Evolutionary conservation across 2,329 filamentous ascomycete genomes (phyloP).

Genomic region (Sporothrix brasiliensis): DNA sequence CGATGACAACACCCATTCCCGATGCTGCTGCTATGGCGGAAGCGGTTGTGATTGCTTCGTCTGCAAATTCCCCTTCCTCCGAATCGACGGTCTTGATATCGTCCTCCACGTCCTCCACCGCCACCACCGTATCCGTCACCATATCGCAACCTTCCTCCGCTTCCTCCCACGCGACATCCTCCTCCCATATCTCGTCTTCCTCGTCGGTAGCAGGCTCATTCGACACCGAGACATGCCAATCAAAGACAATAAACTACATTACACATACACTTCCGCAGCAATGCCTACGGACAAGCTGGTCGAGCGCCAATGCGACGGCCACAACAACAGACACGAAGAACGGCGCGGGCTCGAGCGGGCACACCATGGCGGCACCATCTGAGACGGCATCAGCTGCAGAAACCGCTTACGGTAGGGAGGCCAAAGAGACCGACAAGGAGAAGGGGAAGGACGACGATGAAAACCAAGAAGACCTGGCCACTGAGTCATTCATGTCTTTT

Average conservation of each 20-base stretch:
- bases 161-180: neutral
- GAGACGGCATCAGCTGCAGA: slow-evolving; percentile 15
- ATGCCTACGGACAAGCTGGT: slow-evolving; percentile 69
- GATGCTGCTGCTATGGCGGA: neutral
- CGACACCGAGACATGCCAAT: slow-evolving; percentile 53
- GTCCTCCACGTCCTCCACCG: slow-evolving; percentile 10
- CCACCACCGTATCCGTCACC: slow-evolving; percentile 22
- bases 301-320: slow-evolving; percentile 41
- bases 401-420: neutral
- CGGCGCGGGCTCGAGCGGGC: slow-evolving; percentile 13
- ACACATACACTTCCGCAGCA: slow-evolving; percentile 76
- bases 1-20: neutral
- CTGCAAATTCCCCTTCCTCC: neutral
- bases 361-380: slow-evolving; percentile 28
- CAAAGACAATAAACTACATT: slow-evolving; percentile 76
- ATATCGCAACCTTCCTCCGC: slow-evolving; percentile 15
- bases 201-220: slow-evolving; percentile 15
- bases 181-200: neutral
- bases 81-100: neutral
- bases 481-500: slow-evolving; percentile 83
- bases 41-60: neutral
- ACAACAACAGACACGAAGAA: slow-evolving; percentile 12
- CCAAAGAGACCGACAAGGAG: slow-evolving; percentile 36
- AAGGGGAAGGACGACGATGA: slow-evolving; percentile 33
- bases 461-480: slow-evolving; percentile 54